Conservation (phyloP, 306 rosid species). For the Aeschynomene evenia region DNA sequence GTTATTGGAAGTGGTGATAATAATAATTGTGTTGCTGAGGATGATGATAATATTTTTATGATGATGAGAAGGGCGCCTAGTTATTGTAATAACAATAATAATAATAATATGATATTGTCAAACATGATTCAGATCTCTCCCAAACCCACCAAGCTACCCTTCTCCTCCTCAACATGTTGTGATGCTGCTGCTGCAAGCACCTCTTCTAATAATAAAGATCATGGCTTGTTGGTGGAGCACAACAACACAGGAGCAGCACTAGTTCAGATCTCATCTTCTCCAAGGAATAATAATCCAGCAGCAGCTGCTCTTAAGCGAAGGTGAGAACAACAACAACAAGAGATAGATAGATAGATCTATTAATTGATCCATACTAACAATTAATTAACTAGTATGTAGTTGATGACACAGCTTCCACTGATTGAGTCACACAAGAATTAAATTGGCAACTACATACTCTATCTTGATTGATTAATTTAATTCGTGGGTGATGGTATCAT, state of each 20-base stretch:
- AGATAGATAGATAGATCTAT: too few relatives aligned
- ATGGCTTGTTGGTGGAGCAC: conserved; percentile 44
- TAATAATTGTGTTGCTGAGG: neutral
- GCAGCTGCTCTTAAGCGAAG: conserved; percentile 58
- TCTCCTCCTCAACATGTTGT: neutral
- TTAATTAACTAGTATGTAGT: neutral
- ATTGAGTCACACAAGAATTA: neutral
- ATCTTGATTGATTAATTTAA: conserved; percentile 8
- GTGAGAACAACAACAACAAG: conserved; percentile 31
- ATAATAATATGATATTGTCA: conserved; percentile 50
- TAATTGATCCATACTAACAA: too few relatives aligned
- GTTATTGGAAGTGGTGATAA: neutral
- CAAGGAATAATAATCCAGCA: conserved; percentile 58
- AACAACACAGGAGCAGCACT: conserved; percentile 26
- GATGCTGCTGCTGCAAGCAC: conserved; percentile 32
- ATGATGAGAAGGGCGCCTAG: conserved; percentile 30
- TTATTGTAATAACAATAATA: too few relatives aligned
- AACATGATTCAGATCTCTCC: conserved; percentile 76
- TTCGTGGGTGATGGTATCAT: too few relatives aligned
- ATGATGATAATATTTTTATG: neutral
- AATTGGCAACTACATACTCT: neutral
- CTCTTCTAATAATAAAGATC: conserved; percentile 34
- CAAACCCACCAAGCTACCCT: conserved; percentile 24
- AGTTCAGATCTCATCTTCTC: conserved; percentile 80
- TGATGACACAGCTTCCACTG: conserved; percentile 21